Base-by-base conservation (phyloP, 441 rosid species). In the Bruguiera hainesii region DNA sequence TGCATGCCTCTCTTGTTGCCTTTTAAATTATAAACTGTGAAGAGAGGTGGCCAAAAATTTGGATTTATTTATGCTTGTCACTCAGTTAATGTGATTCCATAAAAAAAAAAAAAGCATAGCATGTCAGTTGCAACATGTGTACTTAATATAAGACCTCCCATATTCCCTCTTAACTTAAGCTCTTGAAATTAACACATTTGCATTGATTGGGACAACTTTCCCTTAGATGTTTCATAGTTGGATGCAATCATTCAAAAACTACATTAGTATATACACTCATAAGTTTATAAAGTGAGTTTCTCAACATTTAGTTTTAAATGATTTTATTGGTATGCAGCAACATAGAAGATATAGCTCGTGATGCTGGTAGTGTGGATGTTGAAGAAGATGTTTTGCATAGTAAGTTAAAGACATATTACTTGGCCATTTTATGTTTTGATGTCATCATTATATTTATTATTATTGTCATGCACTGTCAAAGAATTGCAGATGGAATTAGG, bases 261-360 rank as follows among this genome's bases (percentile, higher is more conserved):
- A 11, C 26, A 37, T 37, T 33, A 18, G 52, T 64, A 19, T 21
- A 1, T 37, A 26, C 42, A 25, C 23, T 5, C 64, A 64, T 56
- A 56, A 25, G 23, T 19, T 63, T 49, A 46, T 52, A 29, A 46
- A 29, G 39, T 30, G 29, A 3, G 35, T 49, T 66, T 78, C 60
- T 48, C 33, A 66, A 57, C 64, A 56, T 65, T 59, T 60, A 19
- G 52, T 64, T 63, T 63, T 66, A 61, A 73, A 56, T 49, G 48
- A 42, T n/a, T 63, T 71, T 30, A 6, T 28, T 72, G 50, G 51
- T 65, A 71, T 71, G 55, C 93, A 95, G 99, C 79, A 95, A 95
- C 76, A 84, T 92, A 75, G 99, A 95, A 84, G 99, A 95, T 77
- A 83, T 90, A 70, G 84, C 96, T 73, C 96, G 99, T 73, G 98